phyloP scores from a whole-genome alignment of 768 basidiomycete genomes.

The Floccularia luteovirens region DNA sequence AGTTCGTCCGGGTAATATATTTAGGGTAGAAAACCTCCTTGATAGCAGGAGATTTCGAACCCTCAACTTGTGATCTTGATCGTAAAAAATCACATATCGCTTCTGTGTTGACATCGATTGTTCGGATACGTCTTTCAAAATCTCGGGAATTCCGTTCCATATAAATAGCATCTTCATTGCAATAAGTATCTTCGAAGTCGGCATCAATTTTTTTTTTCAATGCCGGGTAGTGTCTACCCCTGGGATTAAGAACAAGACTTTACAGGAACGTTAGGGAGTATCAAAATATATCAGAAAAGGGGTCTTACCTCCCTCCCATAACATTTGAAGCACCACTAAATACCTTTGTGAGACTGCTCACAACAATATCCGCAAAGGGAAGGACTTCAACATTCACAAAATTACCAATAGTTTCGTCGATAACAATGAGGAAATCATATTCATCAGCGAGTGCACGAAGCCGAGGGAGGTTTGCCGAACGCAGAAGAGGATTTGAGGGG shows the following conservation, averaged over 20 bases:
- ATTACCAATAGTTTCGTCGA: constrained; percentile 95
- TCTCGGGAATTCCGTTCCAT: constrained; percentile 98
- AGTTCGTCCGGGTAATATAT: constrained; percentile 65
- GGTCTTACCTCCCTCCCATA: constrained; percentile 90
- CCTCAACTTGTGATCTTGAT: constrained; percentile 41
- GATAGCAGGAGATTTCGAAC: constrained; percentile 38
- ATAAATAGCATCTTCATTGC: constrained; percentile 86
- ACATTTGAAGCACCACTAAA: constrained; percentile 94
- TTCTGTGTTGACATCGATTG: constrained; percentile 80
- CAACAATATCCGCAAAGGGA: constrained; percentile 82
- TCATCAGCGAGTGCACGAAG: constrained; percentile 79
- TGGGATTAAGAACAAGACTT: constrained; percentile 86
- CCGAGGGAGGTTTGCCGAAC: constrained; percentile 71
- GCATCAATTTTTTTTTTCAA: constrained; percentile 55
- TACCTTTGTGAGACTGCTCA: constrained; percentile 87
- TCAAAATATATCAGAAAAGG: background rate
- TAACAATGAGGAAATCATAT: constrained; percentile 79
- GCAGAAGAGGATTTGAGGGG: constrained; percentile 90
- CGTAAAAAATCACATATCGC: constrained; percentile 74
- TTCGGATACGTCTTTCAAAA: constrained; percentile 65
- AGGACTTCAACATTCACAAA: constrained; percentile 90
- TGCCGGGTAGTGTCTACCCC: constrained; percentile 53
- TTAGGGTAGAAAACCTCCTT: constrained; percentile 90
- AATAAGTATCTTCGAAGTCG: constrained; percentile 81
- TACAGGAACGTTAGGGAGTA: background rate